Base-by-base conservation (phyloP, 345 rosid species). In the Heritiera littoralis region DNA sequence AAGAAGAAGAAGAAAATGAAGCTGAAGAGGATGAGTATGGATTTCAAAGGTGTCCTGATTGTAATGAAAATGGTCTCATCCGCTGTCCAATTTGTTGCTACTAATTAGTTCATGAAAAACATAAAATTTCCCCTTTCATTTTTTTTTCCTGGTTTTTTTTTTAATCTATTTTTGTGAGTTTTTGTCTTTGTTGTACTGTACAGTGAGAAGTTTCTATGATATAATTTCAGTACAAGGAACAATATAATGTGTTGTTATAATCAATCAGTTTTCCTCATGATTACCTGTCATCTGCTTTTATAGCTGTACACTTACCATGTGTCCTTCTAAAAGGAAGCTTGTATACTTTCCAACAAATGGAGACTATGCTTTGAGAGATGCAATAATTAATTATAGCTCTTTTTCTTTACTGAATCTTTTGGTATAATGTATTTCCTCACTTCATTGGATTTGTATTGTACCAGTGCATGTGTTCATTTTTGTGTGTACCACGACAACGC, bases 51-150 rank as follows among this genome's bases (percentile, higher is more conserved):
- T 94, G 98, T 75, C 92, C 93, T n/a, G 92, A 90, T 85, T 97
- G 98, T 79, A 93, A 97, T 84, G 99, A 97, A 79, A 97, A 97
- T 83, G 98, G 99, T 38, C 86, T 97, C 40, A 84, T 90, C 23
- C 87, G 97, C 23, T 97, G 98, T 59, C 98, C 95, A 13, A 77
- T 89, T 70, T 86, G 97, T 79, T 95, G 95, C 82, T 84, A 83
- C 80, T 77, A 80, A 81, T 75, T 77, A 59, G 46, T 55, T 68
- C 75, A 15, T 68, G 28, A 45, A 28, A 56, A 35, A 78, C 76
- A 52, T 59, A 12, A 18, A 45, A 58, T 38, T 71, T 49, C 74
- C 43, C 43, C 30, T 72, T 35, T 20, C 45, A 0, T 7, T 45
- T 1, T 1, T 49, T 41, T 76, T 23, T 58, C 20, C 69, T 64